Evolutionary conservation across 78 protist species (phyloP).

Genomic region (Dictyostelium capitatum): DNA sequence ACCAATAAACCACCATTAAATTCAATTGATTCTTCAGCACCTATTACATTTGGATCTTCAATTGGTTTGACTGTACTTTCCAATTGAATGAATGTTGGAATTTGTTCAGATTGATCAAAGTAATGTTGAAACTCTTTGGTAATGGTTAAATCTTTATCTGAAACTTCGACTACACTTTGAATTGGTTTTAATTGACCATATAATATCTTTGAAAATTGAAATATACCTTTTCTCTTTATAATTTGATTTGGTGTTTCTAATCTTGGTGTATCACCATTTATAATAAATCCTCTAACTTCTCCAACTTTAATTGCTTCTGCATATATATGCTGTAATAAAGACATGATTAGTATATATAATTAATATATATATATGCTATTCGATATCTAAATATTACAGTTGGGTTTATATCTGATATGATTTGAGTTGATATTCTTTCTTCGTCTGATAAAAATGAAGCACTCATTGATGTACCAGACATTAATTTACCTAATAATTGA

Average conservation of each 20-base stretch:
- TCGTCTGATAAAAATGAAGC: conserved; percentile 72
- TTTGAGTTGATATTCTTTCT: conserved; percentile 62
- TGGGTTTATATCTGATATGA: conserved; percentile 54
- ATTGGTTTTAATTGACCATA: conserved; percentile 62
- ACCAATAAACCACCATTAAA: conserved; percentile 64
- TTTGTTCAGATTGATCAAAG: conserved; percentile 64
- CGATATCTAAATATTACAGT: conserved; percentile 15
- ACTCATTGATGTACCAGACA: conserved; percentile 73
- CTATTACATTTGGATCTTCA: neutral
- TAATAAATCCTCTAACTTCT: conserved; percentile 67
- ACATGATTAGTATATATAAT: neutral
- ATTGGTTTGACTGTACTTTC: conserved; percentile 12
- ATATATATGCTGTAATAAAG: conserved; percentile 58
- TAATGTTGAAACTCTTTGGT: conserved; percentile 29
- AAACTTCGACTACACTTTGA: conserved; percentile 4
- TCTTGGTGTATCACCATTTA: conserved; percentile 7
- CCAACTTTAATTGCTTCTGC: conserved; percentile 74
- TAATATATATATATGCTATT: neutral
- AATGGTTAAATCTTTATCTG: conserved; percentile 24
- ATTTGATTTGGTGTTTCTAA: conserved; percentile 10
- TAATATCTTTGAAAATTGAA: conserved; percentile 42
- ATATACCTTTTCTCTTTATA: conserved; percentile 17
- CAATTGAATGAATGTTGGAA: conserved; percentile 44
- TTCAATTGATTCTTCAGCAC: neutral
- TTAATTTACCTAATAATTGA: conserved; percentile 29